phyloP scores from a whole-genome alignment of 768 basidiomycete species.

The Floccularia luteovirens region DNA sequence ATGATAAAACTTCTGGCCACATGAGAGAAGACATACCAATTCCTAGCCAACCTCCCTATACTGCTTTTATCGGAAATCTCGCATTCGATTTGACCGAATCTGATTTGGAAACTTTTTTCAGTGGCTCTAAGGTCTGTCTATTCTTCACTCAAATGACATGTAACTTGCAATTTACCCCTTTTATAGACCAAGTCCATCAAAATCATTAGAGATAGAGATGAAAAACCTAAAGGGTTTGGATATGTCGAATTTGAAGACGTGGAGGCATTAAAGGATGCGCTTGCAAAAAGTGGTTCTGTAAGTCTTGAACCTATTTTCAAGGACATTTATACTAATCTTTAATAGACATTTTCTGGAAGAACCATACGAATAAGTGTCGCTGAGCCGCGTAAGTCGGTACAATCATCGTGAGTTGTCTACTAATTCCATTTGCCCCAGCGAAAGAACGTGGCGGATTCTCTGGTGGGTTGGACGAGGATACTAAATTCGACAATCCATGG shows the following conservation, averaged over 20 bases:
- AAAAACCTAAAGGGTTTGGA: conserved; percentile 96
- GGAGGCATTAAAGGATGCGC: conserved; percentile 79
- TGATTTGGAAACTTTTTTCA: conserved; percentile 80
- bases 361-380: conserved; percentile 89
- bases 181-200: conserved; percentile 75
- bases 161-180: conserved; percentile 2
- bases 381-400: conserved; percentile 73
- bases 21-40: conserved; percentile 90
- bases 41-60: conserved; percentile 92
- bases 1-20: conserved; percentile 39
- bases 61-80: conserved; percentile 94
- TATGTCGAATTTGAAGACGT: conserved; percentile 92
- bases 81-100: conserved; percentile 85
- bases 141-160: not conserved
- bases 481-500: conserved; percentile 84
- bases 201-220: conserved; percentile 89
- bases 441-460: conserved; percentile 65
- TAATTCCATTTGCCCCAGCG: conserved; percentile 33
- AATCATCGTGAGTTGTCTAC: conserved; percentile 1
- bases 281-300: conserved; percentile 65
- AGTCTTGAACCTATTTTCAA: conserved; percentile 16
- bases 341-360: conserved; percentile 67
- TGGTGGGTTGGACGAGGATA: conserved; percentile 55
- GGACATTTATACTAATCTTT: conserved; percentile 4
- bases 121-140: conserved; percentile 46